These are phyloP conservation scores for Diphasiastrum complanatum DNA, from an alignment of 83 land plant genomes.

Conservation along the genomic window DNA sequence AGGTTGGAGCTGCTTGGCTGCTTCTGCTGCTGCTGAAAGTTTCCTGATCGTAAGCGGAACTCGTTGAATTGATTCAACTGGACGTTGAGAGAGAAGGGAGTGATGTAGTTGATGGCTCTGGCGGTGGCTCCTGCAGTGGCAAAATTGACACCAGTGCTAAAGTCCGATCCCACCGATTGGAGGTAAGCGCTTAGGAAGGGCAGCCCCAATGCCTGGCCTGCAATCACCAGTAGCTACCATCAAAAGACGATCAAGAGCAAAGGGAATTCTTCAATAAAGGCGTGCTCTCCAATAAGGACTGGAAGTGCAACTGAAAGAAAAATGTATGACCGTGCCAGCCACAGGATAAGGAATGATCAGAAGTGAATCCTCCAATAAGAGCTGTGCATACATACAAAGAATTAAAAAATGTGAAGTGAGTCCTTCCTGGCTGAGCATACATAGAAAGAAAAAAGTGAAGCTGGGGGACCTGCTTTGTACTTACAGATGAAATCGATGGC, in stretches of 20 bases:
- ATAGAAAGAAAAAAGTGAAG: neutral
- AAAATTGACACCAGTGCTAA: constrained; percentile 27
- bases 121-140: constrained; percentile 32
- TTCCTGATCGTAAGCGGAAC: constrained; percentile 2
- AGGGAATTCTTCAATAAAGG: neutral
- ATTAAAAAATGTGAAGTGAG: neutral
- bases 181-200: constrained; percentile 36
- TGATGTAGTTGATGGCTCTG: neutral
- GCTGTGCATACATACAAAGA: neutral
- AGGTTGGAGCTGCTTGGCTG: neutral
- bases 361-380: too few relatives aligned
- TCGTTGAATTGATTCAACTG: constrained; percentile 22
- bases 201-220: constrained; percentile 38
- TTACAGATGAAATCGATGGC: constrained; percentile 19
- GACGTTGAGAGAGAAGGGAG: constrained; percentile 23
- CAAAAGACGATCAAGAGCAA: neutral
- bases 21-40: neutral
- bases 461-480: neutral
- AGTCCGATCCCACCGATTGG: constrained; percentile 25
- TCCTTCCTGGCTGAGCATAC: neutral
- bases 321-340: too few relatives aligned
- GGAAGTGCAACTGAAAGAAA: too few relatives aligned
- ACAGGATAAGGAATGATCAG: too few relatives aligned
- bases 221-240: neutral
- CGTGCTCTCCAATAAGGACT: neutral